Base-by-base conservation (phyloP, 163 green algal species). In the Scenedesmus sp. region DNA sequence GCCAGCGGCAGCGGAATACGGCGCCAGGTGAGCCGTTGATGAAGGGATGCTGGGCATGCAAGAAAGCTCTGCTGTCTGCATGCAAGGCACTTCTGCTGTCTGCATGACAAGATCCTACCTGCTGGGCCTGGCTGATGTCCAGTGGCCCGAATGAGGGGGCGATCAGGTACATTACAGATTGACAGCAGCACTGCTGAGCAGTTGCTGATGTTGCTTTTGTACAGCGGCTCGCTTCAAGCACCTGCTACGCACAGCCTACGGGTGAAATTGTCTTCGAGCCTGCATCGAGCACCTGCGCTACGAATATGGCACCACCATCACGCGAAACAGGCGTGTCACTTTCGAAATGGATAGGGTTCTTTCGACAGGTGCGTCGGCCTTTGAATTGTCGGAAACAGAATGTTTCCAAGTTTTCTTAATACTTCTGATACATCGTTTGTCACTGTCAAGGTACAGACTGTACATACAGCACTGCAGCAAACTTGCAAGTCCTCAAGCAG, bases 61-160 rank as follows among this genome's bases (percentile, higher is more conserved):
- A 59, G 57, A 84, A 6, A 8, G 26, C 56, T n/a, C 26, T 82
- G 73, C 3, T 82, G 73, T 66, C 62, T 20, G 62, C 62, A 70
- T 70, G 10, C 62, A 15, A 70, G 62, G 62, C 62, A 70, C 1
- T 15, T 70, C 62, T 15, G 13, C 62, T 15, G 12, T 57, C 10
- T 59, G 46, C 7, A 82, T 9, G 76, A 60, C 34, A 82, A 5
- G 18, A 1, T 7, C 34, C 1, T 20, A 89, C 84, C 84, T 82
- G 84, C 34, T 62, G 23, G 1, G 84, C 84, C 54, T 82, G 84
- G n/a, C 15, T 64, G 34, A 18, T 64, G 13, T 79, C 84, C 34
- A 89, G 62, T 18, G 84, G 84, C 1, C 84, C 84, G 59, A 66
- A 89, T 18, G 62, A 73, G 54, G 84, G 84, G 34, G 20, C 66